Conservation (phyloP, 495 filamentous ascomycete species). For the Physcia stellaris region DNA sequence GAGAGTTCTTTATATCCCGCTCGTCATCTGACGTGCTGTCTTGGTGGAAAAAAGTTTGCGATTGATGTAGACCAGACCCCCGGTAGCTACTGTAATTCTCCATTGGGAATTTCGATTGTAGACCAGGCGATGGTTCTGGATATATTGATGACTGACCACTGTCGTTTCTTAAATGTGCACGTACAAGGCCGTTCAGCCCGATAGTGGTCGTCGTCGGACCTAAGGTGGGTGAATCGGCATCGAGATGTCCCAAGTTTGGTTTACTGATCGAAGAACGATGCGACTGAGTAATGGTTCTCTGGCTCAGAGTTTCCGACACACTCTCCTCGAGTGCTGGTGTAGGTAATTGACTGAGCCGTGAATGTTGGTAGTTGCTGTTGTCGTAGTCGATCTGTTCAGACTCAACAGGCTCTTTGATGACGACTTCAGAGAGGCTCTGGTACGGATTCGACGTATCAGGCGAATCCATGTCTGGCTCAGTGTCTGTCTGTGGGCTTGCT, state of each 20-base stretch:
- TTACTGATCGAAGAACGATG: not conserved
- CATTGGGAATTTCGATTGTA: conserved; percentile 27
- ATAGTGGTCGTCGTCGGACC: conserved; percentile 29
- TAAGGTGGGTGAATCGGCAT: conserved; percentile 66
- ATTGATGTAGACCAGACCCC: conserved; percentile 5
- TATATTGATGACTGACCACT: conserved; percentile 74
- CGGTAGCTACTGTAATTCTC: conserved; percentile 18
- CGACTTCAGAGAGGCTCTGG: not conserved
- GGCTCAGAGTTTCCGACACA: conserved; percentile 21
- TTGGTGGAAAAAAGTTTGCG: conserved; percentile 15
- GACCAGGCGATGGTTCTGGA: conserved; percentile 32
- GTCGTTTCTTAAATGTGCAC: conserved; percentile 69
- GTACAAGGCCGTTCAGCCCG: conserved; percentile 61
- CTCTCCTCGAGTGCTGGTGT: conserved; percentile 12
- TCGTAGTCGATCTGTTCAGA: not conserved
- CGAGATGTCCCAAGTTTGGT: conserved; percentile 1
- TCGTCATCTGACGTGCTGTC: conserved; percentile 40
- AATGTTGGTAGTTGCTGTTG: conserved; percentile 2
- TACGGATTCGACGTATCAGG: conserved; percentile 1
- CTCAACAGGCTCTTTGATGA: not conserved
- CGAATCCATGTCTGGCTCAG: conserved; percentile 11
- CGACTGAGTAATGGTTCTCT: conserved; percentile 12
- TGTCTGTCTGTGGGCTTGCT: conserved; percentile 5
- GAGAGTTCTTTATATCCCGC: conserved; percentile 8
- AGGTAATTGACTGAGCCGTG: conserved; percentile 3